phyloP scores from a whole-genome alignment of 2,329 filamentous ascomycete genomes.

The Xylaria sp. region DNA sequence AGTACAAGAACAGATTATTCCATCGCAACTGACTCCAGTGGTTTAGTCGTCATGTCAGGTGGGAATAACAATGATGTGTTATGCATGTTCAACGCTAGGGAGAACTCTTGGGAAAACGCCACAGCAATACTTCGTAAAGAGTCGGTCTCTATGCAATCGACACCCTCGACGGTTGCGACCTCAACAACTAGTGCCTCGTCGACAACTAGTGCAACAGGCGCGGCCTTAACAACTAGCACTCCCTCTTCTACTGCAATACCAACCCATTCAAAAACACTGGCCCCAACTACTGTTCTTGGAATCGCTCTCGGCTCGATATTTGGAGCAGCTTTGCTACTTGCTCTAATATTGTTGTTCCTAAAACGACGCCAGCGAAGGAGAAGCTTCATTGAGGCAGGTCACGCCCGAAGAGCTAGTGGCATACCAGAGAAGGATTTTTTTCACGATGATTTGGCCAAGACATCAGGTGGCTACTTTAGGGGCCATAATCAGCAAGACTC shows the following conservation, averaged over 20 bases:
- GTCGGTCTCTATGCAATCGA: conserved; percentile 50
- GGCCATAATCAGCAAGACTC: conserved; percentile 66
- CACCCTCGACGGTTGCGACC: conserved; percentile 49
- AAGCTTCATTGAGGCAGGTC: conserved; percentile 60
- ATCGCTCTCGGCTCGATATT: conserved; percentile 85
- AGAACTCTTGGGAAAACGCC: conserved; percentile 83
- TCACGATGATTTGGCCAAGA: conserved; percentile 54
- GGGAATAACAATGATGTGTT: conserved; percentile 75
- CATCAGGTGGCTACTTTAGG: conserved; percentile 58
- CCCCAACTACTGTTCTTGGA: conserved; percentile 74
- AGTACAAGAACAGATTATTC: conserved; percentile 75
- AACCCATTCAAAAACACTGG: conserved; percentile 39
- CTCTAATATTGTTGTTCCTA: conserved; percentile 76
- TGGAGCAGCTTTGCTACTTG: conserved; percentile 76
- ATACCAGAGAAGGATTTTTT: conserved; percentile 65
- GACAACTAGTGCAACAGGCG: conserved; percentile 37
- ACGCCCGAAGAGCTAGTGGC: conserved; percentile 57
- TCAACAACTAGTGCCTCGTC: conserved; percentile 47
- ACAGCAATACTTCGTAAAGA: conserved; percentile 68
- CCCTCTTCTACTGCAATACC: conserved; percentile 44
- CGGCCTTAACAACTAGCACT: conserved; percentile 26
- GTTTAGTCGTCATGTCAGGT: conserved; percentile 81
- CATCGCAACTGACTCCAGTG: conserved; percentile 73
- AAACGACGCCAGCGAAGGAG: conserved; percentile 69
- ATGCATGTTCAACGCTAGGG: conserved; percentile 78